Evolutionary conservation across 2,329 filamentous ascomycete species (phyloP), one percentile per base, ranked within the genome.

Genomic region (Cephalotrichum gorgonifer): DNA sequence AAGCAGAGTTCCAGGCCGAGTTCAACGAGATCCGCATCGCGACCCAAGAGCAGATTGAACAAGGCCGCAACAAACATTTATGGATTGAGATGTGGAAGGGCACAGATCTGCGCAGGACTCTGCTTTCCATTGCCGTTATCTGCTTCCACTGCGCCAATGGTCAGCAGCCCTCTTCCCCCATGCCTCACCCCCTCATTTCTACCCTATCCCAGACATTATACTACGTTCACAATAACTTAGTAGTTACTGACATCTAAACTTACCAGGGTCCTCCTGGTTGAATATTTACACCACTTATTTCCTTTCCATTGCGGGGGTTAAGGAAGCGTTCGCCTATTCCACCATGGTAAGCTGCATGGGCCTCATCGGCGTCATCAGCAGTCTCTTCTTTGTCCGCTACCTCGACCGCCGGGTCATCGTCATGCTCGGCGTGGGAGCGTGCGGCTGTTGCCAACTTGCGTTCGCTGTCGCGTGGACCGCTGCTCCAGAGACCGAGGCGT

Each of bases 271-370:
- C 11, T 62, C 59, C 1, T 63, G 59, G 58, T 50, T 61, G 15
- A 62, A 57, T 26, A 60, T 57, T 42, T 64, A 64, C 50, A 58
- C 56, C 11, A 63, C 60, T 2, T 65, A 64, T 48, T 64, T 61
- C 47, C 54, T 65, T 6, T 52, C 55, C 14, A 56, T 60, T 30
- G 63, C 64, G 7, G 62, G 62, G 8, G 60, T 65, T 14, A 53
- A 50, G 4, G 55, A 64, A 26, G 56, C 62, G 0, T 66, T 67
- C 47, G 55, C 56, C 2, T 65, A 58, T 44, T 63, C 63, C 7
- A 55, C 62, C 26, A 62, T 66, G 57, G 59, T 63, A 42, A 62
- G 60, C 3, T 61, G 59, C 43, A 58, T 64, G 52, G 64, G 63
- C 4, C 54, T 65, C 17, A 39, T 64, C 8, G 62, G 61, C 14